Evolutionary conservation across 1,139 yeast species (phyloP), one percentile per base, ranked within the genome.

Genomic region (Lodderomyces metapsilosis): DNA sequence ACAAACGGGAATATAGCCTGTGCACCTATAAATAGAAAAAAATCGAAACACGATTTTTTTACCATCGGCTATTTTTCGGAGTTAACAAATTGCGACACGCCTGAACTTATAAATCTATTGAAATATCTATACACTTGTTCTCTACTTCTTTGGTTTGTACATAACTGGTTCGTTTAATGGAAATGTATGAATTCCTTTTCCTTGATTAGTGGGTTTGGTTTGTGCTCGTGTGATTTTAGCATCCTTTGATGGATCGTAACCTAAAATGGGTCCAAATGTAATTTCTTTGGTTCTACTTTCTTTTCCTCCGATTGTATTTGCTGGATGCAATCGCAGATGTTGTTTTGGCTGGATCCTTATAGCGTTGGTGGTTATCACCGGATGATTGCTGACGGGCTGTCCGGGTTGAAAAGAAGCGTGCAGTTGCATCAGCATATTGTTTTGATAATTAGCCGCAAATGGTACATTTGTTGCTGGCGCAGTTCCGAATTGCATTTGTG

Each of bases 251-350:
- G 75, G 75, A 47, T 69, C 74, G 43, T 69, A 69, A 35, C 61
- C 74, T 40, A 69, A 53, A 44, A 69, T 68, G 3, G 74, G 75
- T 17, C 73, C 72, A 50, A 69, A 69, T 28, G 61, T 68, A 37
- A 68, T 64, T 39, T 64, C 64, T 39, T 54, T 65, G 4, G 61
- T 62, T 40, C 57, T 59, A 34, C 11, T 28, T 15, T 28, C 18
- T 15, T 28, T 13, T 4, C 15, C 18, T 3, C 18, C 11, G n/a
- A 5, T 3, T 15, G 32, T 15, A 8, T 28, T 18, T 4, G 18
- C 18, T 28, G 18, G 17, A 3, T 28, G 32, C 3, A 10, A 6
- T 5, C 32, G 32, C 12, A 15, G 18, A 9, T 28, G 11, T 11
- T 15, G 32, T 28, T 28, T 28, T 3, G 18, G 18, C n/a, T 10